Evolutionary conservation across 805 yeast species (phyloP).

Genomic region (Saturnispora mendoncae): DNA sequence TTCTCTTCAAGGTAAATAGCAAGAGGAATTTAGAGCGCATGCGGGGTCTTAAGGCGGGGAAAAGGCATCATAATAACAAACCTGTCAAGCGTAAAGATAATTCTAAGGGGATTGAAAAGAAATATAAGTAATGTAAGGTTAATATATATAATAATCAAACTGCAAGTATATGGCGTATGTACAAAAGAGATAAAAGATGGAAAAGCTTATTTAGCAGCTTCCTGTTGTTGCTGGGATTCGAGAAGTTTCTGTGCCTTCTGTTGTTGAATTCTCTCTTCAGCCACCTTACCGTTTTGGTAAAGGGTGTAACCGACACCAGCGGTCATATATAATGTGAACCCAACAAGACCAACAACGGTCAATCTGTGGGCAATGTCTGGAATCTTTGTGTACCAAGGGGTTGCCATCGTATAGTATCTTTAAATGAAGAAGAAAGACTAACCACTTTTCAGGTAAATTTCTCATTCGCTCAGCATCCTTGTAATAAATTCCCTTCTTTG

Average conservation of each 20-base stretch:
- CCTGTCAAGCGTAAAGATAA: slow-evolving; percentile 17
- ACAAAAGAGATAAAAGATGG: no score
- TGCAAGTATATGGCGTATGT: no score
- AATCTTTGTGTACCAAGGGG: slow-evolving; percentile 67
- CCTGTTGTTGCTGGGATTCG: slow-evolving; percentile 17
- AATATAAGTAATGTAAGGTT: neutral
- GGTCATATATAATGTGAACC: slow-evolving; percentile 40
- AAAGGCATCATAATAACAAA: slow-evolving; percentile 32
- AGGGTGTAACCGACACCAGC: slow-evolving; percentile 45
- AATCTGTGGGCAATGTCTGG: slow-evolving; percentile 67
- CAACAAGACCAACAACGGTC: slow-evolving; percentile 58
- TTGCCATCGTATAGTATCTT: slow-evolving; percentile 9
- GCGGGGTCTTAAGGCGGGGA: slow-evolving; percentile 16
- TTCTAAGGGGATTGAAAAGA: slow-evolving; percentile 10
- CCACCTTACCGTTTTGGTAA: slow-evolving; percentile 43
- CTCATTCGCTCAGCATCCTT: slow-evolving; percentile 3
- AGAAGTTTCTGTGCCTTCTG: slow-evolving; percentile 21
- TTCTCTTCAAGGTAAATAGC: neutral
- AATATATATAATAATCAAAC: neutral
- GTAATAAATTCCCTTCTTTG: neutral
- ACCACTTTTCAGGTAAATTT: neutral
- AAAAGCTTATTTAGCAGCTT: no score
- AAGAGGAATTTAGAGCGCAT: slow-evolving; percentile 12
- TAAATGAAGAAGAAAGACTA: neutral
- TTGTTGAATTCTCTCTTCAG: slow-evolving; percentile 35